Conservation (phyloP, 129 eudicot genomes). For the Flaveria linearis region DNA sequence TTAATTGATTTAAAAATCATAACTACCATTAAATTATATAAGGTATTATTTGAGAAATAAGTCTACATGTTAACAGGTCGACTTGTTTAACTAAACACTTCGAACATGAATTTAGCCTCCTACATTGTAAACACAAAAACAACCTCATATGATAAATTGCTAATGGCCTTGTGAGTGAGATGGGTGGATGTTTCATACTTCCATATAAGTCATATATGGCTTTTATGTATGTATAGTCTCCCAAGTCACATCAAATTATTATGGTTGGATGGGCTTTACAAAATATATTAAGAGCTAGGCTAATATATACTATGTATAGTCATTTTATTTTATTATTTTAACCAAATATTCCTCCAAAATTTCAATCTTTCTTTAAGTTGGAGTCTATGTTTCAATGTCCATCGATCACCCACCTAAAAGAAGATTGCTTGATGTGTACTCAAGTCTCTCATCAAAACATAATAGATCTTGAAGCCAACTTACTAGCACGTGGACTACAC, state of each 20-base stretch:
- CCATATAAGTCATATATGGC: background rate
- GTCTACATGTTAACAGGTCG: no score
- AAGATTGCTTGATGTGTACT: background rate
- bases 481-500: background rate
- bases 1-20: background rate
- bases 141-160: background rate
- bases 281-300: slow-evolving; percentile 10
- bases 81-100: no score
- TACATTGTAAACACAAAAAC: slow-evolving; percentile 23
- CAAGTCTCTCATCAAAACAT: background rate
- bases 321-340: background rate
- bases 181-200: slow-evolving; percentile 8
- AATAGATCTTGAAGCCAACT: background rate
- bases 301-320: slow-evolving; percentile 2
- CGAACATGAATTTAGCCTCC: background rate
- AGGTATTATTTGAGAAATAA: background rate
- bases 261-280: slow-evolving; percentile 27
- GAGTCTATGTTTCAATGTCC: no score
- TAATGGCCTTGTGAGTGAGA: slow-evolving; percentile 24
- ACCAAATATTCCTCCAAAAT: background rate
- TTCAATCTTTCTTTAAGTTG: background rate
- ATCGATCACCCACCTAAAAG: background rate
- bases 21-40: background rate
- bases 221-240: slow-evolving; percentile 32
- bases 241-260: slow-evolving; percentile 17